These are phyloP conservation scores for Aspergillus sclerotiicarbonarius DNA, from an alignment of 495 filamentous ascomycete genomes.

Conservation along the genomic window DNA sequence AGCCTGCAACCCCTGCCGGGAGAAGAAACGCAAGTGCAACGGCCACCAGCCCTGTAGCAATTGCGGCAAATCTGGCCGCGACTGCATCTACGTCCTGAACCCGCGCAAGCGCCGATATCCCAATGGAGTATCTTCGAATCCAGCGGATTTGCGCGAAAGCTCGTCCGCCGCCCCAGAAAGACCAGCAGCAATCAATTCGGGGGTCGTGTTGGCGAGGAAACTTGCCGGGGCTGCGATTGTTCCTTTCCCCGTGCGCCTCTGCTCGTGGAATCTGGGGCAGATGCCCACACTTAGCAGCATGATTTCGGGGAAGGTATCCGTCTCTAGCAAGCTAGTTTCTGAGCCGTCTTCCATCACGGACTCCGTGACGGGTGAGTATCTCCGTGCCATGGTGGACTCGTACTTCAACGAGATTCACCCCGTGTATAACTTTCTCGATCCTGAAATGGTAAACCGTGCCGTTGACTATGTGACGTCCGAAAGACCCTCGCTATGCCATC, in stretches of 20 bases:
- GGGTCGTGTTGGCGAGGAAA: constrained; percentile 3
- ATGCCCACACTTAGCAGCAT: too few relatives aligned
- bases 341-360: constrained; percentile 21
- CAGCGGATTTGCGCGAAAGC: neutral
- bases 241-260: constrained; percentile 1
- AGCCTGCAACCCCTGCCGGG: constrained; percentile 47
- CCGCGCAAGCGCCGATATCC: constrained; percentile 5
- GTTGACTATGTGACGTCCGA: constrained; percentile 31
- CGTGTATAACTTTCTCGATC: constrained; percentile 47
- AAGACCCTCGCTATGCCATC: neutral
- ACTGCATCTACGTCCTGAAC: constrained; percentile 35
- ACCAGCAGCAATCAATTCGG: constrained; percentile 9
- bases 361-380: constrained; percentile 34
- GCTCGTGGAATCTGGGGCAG: constrained; percentile 13
- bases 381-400: constrained; percentile 29
- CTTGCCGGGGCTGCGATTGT: neutral
- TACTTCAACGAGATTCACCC: constrained; percentile 48
- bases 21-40: constrained; percentile 50
- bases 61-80: constrained; percentile 45
- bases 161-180: too few relatives aligned
- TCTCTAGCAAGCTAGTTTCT: constrained; percentile 2
- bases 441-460: constrained; percentile 22
- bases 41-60: constrained; percentile 41
- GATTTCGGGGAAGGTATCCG: too few relatives aligned
- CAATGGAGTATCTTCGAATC: neutral